A percentile compares a stretch with the other conserved stretches of the same genome.
Conservation (phyloP, 139 green algal genomes). For the Gonium pectorale region DNA sequence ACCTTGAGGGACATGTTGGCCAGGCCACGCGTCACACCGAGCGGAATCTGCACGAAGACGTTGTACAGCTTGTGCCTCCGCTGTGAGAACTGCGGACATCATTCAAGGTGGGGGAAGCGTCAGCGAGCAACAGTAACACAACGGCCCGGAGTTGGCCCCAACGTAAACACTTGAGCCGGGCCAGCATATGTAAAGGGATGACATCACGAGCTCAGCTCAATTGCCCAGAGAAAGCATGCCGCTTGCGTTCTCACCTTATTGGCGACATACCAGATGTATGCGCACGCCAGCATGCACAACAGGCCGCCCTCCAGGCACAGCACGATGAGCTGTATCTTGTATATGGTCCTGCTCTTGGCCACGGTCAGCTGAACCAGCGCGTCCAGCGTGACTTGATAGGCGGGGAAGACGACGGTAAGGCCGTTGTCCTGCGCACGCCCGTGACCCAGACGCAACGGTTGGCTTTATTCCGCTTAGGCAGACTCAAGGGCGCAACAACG, state of each 20-base stretch:
- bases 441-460: no score
- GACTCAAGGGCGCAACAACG: no score
- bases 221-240: neutral
- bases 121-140: neutral
- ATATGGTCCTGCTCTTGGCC: neutral
- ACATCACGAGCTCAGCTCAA: no score
- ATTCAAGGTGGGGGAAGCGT: neutral
- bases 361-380: slow-evolving; percentile 5
- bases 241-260: neutral
- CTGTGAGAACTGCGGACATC: neutral
- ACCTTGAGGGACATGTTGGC: slow-evolving; percentile 5
- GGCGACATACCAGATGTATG: neutral
- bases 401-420: neutral
- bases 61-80: neutral
- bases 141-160: no score
- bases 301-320: neutral
- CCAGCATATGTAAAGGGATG: no score
- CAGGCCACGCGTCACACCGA: neutral
- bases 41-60: neutral
- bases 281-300: neutral
- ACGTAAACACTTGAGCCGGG: no score
- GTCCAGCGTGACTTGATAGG: neutral
- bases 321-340: neutral
- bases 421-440: neutral
- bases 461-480: no score